Conservation (phyloP, 129 eudicot species). For the Artemisia argyi region DNA sequence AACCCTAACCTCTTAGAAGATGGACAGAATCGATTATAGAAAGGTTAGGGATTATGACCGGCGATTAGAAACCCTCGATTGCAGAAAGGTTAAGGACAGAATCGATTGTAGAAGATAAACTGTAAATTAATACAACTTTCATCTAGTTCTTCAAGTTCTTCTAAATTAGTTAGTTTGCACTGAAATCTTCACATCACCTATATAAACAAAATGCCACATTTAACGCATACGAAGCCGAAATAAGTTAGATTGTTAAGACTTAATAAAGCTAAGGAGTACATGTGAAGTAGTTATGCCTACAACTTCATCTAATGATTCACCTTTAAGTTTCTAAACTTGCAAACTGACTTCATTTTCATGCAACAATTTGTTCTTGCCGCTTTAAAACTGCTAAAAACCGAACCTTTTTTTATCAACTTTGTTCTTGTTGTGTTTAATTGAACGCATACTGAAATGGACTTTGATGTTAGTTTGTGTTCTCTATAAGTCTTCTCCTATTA, state of each 20-base stretch:
- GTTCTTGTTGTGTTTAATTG: constrained; percentile 8
- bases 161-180: constrained; percentile 41
- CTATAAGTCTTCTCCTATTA: constrained; percentile 27
- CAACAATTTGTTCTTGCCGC: neutral
- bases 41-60: too few relatives aligned
- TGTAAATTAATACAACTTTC: constrained; percentile 45
- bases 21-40: too few relatives aligned
- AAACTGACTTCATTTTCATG: constrained; percentile 18
- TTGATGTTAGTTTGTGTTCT: constrained; percentile 21
- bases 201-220: neutral
- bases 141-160: constrained; percentile 46
- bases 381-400: constrained; percentile 20
- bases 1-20: too few relatives aligned
- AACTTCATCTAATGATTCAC: constrained; percentile 27
- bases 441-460: constrained; percentile 9
- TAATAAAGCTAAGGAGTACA: constrained; percentile 10
- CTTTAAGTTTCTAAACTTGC: constrained; percentile 29
- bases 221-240: neutral
- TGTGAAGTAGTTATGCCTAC: constrained; percentile 39
- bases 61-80: too few relatives aligned
- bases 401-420: constrained; percentile 20
- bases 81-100: too few relatives aligned
- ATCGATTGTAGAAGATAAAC: too few relatives aligned
- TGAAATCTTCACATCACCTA: constrained; percentile 67
- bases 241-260: neutral